phyloP scores from a whole-genome alignment of 2,329 filamentous ascomycete genomes.

The Talaromyces sp. region DNA sequence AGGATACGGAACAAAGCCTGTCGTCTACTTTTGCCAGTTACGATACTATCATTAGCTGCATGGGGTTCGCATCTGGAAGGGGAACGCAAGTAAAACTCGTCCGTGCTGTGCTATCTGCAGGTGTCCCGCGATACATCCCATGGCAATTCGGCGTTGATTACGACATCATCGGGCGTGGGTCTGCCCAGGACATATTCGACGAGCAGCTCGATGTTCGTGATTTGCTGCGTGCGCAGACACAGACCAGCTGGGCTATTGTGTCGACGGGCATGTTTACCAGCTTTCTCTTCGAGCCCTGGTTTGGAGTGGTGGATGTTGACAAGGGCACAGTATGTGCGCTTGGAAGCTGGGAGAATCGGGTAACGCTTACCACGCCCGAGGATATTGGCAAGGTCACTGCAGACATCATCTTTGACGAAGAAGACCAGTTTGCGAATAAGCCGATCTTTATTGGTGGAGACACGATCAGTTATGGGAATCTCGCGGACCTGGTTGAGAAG shows the following conservation, averaged over 20 bases:
- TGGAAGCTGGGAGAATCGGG: constrained; percentile 55
- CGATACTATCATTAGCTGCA: constrained; percentile 51
- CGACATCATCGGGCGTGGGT: constrained; percentile 56
- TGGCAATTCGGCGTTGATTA: constrained; percentile 75
- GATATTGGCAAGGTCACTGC: constrained; percentile 62
- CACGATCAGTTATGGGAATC: constrained; percentile 52
- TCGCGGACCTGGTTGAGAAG: constrained; percentile 51
- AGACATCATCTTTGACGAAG: constrained; percentile 42
- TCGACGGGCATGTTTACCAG: constrained; percentile 67
- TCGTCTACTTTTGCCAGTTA: neutral
- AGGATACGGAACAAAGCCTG: neutral
- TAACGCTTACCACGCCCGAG: constrained; percentile 58
- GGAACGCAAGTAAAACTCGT: constrained; percentile 57
- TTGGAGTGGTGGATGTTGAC: constrained; percentile 56
- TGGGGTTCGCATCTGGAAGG: constrained; percentile 53
- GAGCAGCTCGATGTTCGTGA: constrained; percentile 59
- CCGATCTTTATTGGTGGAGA: constrained; percentile 59
- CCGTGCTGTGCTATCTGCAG: constrained; percentile 49
- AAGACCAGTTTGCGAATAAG: constrained; percentile 28
- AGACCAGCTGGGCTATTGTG: constrained; percentile 58
- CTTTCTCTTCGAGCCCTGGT: constrained; percentile 60
- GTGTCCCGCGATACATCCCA: constrained; percentile 54
- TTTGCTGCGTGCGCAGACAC: constrained; percentile 44
- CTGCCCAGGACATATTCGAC: constrained; percentile 61
- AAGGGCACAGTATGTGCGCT: constrained; percentile 47